phyloP scores from a whole-genome alignment of 345 rosid genomes.

The Hypericum perforatum region DNA sequence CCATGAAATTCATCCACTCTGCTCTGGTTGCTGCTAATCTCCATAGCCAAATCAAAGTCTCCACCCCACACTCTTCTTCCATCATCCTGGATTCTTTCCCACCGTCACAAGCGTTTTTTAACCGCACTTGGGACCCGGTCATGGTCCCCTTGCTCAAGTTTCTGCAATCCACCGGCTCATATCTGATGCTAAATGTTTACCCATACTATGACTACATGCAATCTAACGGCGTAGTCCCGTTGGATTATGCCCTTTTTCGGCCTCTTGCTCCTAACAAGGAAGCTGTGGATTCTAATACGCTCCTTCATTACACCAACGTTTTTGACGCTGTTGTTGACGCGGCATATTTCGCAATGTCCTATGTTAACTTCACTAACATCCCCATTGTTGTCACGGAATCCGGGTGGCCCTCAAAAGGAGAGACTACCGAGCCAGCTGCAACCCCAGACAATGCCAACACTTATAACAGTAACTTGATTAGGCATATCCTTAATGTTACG shows the following conservation, averaged over 20 bases:
- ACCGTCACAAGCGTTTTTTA: not conserved
- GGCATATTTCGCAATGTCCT: constrained; percentile 2
- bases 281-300: constrained; percentile 5
- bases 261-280: constrained; percentile 6
- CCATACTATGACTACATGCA: constrained; percentile 2
- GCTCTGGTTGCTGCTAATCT: constrained; percentile 4
- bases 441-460: constrained; percentile 5
- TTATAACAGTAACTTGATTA: constrained; percentile 3
- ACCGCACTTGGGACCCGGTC: not conserved
- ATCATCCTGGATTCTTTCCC: not conserved
- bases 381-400: constrained; percentile 1
- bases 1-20: constrained; percentile 5
- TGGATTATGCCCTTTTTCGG: constrained; percentile 2
- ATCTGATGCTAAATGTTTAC: constrained; percentile 1
- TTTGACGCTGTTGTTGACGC: constrained; percentile 4
- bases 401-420: constrained; percentile 7
- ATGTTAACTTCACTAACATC: constrained; percentile 5
- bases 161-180: not conserved
- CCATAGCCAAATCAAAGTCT: constrained; percentile 6
- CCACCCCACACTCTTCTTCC: not conserved
- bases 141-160: not conserved
- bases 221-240: constrained; percentile 1
- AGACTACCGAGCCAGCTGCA: constrained; percentile 1
- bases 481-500: not conserved
- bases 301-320: not conserved